Conservation (phyloP, 768 basidiomycete genomes). For the Guyanaporus albipodus region DNA sequence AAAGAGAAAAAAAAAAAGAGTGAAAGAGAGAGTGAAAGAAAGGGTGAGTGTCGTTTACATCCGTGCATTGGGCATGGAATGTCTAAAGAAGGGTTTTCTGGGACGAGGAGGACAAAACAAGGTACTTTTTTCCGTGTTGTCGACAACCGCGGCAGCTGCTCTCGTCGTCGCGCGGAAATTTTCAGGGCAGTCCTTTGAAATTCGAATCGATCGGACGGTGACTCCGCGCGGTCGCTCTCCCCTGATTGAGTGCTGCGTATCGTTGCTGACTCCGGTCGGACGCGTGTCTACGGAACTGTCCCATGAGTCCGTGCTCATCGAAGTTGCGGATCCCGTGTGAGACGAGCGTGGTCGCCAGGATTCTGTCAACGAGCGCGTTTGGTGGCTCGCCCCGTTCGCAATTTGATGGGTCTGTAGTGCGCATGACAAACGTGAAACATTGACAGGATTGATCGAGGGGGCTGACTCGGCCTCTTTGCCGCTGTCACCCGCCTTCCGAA, state of each 20-base stretch:
- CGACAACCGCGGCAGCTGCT: slow-evolving; percentile 21
- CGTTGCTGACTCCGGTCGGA: background rate
- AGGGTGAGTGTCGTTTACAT: slow-evolving; percentile 27
- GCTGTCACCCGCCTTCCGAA: slow-evolving; percentile 24
- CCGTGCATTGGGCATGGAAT: slow-evolving; percentile 27
- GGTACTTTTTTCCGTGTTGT: slow-evolving; percentile 20
- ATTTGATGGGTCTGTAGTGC: slow-evolving; percentile 2
- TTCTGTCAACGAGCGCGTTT: background rate
- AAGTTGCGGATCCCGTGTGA: slow-evolving; percentile 4
- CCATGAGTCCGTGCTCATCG: background rate
- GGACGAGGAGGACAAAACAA: slow-evolving; percentile 20
- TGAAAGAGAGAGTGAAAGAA: slow-evolving; percentile 29
- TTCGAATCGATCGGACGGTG: slow-evolving; percentile 15
- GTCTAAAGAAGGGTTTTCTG: slow-evolving; percentile 19
- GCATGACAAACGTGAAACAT: slow-evolving; percentile 42
- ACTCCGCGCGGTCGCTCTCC: background rate
- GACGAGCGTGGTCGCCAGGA: background rate
- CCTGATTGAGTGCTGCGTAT: background rate
- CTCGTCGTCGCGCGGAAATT: slow-evolving; percentile 22
- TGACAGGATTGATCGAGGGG: slow-evolving; percentile 40
- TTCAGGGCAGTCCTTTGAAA: slow-evolving; percentile 25
- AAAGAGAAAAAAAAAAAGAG: slow-evolving; percentile 31
- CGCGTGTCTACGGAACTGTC: background rate
- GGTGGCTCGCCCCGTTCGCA: slow-evolving; percentile 9
- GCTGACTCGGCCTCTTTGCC: slow-evolving; percentile 25